These are phyloP conservation scores for Psidium friedrichsthalianum DNA, from an alignment of 345 rosid species.

Conservation along the genomic window DNA sequence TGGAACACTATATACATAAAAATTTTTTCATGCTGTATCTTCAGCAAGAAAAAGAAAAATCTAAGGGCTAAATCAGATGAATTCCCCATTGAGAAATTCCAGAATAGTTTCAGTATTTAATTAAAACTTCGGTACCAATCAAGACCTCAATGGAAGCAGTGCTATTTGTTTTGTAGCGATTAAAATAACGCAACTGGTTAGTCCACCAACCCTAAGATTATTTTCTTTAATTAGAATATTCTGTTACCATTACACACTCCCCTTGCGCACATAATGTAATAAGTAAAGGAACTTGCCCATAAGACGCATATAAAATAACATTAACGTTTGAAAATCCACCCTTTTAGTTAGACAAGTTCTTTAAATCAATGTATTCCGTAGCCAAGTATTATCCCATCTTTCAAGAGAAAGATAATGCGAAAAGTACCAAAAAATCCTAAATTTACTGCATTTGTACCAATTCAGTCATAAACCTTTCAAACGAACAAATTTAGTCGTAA, in stretches of 20 bases:
- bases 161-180: background rate
- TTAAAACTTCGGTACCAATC: background rate
- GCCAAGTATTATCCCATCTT: background rate
- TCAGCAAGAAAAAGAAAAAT: background rate
- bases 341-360: background rate
- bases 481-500: too few species aligned
- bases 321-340: background rate
- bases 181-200: too few species aligned
- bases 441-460: too few species aligned
- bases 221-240: background rate
- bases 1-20: background rate
- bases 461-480: too few species aligned
- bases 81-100: too few species aligned
- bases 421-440: too few species aligned
- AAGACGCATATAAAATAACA: background rate
- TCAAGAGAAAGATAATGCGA: background rate
- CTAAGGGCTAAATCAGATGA: too few species aligned
- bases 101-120: too few species aligned
- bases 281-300: background rate
- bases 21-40: background rate
- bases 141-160: background rate
- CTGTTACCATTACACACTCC: background rate
- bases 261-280: background rate
- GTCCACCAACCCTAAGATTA: too few species aligned
- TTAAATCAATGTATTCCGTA: background rate